Percentiles rank a stretch among this genome's conserved stretches.
Conservation (phyloP, 192 early-diverging fungal genomes). For the Backusella sp. region DNA sequence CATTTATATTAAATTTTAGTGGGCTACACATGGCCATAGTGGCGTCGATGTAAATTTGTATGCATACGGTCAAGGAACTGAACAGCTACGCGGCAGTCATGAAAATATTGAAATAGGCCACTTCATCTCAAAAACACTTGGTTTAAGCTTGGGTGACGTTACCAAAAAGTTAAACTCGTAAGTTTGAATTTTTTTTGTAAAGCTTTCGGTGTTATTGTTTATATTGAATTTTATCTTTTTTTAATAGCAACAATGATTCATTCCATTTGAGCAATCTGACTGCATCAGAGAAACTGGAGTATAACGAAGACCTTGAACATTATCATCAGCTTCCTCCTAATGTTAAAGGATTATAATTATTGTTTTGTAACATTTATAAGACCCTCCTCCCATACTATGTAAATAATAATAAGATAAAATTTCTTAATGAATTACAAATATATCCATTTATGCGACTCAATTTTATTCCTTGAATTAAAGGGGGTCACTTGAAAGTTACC, state of each 20-base stretch:
- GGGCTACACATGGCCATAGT: slow-evolving; percentile 92
- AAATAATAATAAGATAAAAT: neutral
- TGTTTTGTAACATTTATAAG: neutral
- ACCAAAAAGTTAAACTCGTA: slow-evolving; percentile 41
- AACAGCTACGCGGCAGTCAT: slow-evolving; percentile 76
- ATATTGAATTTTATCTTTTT: neutral
- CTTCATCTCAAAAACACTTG: slow-evolving; percentile 62
- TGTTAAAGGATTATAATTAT: neutral
- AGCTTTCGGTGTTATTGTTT: neutral
- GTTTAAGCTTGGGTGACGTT: slow-evolving; percentile 58
- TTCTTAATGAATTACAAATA: neutral
- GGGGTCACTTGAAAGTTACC: neutral
- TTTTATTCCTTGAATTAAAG: neutral
- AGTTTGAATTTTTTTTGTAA: neutral
- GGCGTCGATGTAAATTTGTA: slow-evolving; percentile 96
- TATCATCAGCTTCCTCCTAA: slow-evolving; percentile 5
- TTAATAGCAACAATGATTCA: neutral
- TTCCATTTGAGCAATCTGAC: neutral
- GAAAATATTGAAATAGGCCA: slow-evolving; percentile 87
- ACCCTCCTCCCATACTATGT: neutral
- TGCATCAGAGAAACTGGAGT: neutral
- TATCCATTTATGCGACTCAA: neutral
- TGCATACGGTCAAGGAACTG: slow-evolving; percentile 66
- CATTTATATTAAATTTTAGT: slow-evolving; percentile 34
- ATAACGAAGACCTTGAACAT: slow-evolving; percentile 1